phyloP scores from a whole-genome alignment of 73 alveolate genomes.

The Uronychia setigera region DNA sequence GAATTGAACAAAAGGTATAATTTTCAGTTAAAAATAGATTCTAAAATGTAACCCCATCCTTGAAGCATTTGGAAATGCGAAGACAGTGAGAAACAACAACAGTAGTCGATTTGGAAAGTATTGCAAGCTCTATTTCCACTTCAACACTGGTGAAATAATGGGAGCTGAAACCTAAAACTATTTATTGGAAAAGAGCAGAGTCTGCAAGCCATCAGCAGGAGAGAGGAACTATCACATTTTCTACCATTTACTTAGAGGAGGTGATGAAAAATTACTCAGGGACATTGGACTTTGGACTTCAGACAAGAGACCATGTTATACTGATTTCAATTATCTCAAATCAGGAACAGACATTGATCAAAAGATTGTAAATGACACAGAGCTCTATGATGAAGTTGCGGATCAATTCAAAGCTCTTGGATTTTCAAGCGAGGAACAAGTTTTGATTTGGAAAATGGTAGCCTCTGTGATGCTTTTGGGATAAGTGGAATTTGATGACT shows the following conservation, averaged over 20 bases:
- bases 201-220: conserved; percentile 86
- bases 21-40: conserved; percentile 83
- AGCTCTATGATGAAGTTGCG: conserved; percentile 62
- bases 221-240: conserved; percentile 97
- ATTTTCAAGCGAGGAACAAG: conserved; percentile 63
- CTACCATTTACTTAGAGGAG: conserved; percentile 88
- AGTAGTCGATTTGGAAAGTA: conserved; percentile 98
- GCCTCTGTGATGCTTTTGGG: conserved; percentile 86
- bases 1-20: conserved; percentile 21
- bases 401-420: conserved; percentile 58
- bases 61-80: conserved; percentile 98
- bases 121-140: conserved; percentile 87
- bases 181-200: conserved; percentile 96
- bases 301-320: conserved; percentile 33
- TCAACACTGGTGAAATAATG: conserved; percentile 77
- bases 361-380: conserved; percentile 53
- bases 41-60: conserved; percentile 91
- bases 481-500: conserved; percentile 83
- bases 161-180: conserved; percentile 95
- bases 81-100: conserved; percentile 94
- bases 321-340: conserved; percentile 58
- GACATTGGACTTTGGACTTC: conserved; percentile 27
- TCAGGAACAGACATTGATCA: conserved; percentile 66
- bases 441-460: conserved; percentile 49
- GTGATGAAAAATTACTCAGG: conserved; percentile 32